Conservation (phyloP, 2,329 filamentous ascomycete genomes). For the Microsporum ferrugineum region DNA sequence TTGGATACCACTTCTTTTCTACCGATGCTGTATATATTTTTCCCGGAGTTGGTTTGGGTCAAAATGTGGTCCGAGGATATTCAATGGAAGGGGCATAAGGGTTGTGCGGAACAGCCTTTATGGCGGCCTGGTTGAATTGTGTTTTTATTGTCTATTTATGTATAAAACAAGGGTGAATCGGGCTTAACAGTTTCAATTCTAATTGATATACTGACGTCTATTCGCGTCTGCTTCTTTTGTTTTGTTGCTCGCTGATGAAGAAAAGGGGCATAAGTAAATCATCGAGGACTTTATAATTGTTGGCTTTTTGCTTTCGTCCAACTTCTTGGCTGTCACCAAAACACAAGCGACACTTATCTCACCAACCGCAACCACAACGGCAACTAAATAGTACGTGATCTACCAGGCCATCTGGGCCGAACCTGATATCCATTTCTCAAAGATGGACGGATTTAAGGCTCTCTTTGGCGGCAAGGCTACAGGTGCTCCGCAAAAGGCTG, state of each 20-base stretch:
- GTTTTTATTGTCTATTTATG: background rate
- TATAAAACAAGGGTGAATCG: background rate
- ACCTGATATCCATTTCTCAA: background rate
- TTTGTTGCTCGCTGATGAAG: background rate
- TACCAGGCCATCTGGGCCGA: background rate
- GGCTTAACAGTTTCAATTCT: background rate
- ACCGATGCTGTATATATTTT: constrained; percentile 1
- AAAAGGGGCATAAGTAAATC: background rate
- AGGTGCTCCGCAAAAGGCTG: background rate
- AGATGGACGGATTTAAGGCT: background rate
- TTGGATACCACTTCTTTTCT: constrained; percentile 5
- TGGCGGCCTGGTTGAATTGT: constrained; percentile 1
- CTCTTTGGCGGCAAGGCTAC: background rate
- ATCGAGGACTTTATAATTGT: background rate
- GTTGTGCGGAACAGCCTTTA: background rate
- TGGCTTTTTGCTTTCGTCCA: background rate
- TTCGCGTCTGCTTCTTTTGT: background rate
- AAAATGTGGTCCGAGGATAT: background rate
- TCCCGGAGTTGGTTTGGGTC: background rate
- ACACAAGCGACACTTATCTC: background rate
- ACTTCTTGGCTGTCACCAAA: background rate
- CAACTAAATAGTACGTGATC: background rate
- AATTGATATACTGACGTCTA: background rate
- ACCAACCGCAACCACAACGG: background rate
- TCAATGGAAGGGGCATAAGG: background rate